phyloP scores from a whole-genome alignment of 345 rosid genomes.

The Syzygium aromaticum region DNA sequence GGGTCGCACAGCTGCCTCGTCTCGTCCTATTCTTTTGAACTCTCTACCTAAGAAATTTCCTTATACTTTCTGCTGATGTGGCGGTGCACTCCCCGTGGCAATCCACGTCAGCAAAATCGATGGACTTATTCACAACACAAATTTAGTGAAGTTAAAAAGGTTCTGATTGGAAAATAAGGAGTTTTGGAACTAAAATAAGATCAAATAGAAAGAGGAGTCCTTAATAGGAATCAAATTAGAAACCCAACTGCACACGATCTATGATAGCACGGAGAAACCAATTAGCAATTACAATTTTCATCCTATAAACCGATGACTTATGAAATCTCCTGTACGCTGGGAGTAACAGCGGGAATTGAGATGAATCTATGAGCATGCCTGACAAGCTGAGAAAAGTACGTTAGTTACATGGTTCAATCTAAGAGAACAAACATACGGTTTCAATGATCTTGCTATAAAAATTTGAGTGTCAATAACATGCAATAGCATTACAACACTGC shows the following conservation, averaged over 20 bases:
- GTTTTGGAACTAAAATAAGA: not conserved
- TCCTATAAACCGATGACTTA: not conserved
- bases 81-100: not conserved
- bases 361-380: not conserved
- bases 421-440: not conserved
- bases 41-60: not conserved
- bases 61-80: not conserved
- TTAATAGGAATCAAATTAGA: not conserved
- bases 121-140: not conserved
- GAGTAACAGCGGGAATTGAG: not conserved
- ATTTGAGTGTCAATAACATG: not conserved
- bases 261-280: not conserved
- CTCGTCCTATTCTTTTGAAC: not conserved
- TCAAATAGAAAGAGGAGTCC: not conserved
- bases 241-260: not conserved
- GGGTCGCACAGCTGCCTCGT: not conserved
- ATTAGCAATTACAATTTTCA: not conserved
- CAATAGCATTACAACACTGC: not conserved
- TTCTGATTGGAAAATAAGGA: not conserved
- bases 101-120: not conserved
- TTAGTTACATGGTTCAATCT: not conserved
- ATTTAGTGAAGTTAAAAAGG: not conserved
- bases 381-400: not conserved
- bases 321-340: not conserved
- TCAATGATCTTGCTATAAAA: not conserved